Evolutionary conservation across 1,139 yeast genomes (phyloP), one percentile per base, ranked within the genome.

Genomic region (Taphrina populina): DNA sequence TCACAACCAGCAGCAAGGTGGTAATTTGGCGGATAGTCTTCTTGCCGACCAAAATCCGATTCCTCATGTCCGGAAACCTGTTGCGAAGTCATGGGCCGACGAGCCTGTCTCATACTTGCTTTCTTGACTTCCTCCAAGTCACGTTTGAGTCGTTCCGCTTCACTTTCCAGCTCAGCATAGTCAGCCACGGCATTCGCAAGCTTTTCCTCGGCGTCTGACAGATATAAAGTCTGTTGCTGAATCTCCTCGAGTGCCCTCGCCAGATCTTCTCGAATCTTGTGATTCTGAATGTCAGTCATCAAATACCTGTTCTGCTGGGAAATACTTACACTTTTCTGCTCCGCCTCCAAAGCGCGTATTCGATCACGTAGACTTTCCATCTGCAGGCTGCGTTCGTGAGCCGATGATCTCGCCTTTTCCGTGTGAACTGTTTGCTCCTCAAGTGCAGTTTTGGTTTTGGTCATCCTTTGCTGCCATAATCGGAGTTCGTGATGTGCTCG

Each of bases 71-170:
- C n/a, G n/a, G n/a, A n/a, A n/a, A n/a, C n/a, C n/a, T n/a, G n/a
- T 8, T 8, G 29, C 27, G 15, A 21, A 20, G 5, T 21, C 43
- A 23, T 10, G 11, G 11, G 21, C 43, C 5, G 15, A n/a, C 8
- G 43, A 15, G 27, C 7, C n/a, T 10, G 7, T 21, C 43, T 37
- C 43, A 20, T 37, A 29, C 43, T 37, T 11, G 43, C 43, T 37
- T 23, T 37, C 15, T 37, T 37, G 15, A 37, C 17, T 6, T 37
- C 43, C 4, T 37, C 43, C 4, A 37, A 17, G 30, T 37, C 43
- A 8, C 13, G 6, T 37, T 13, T 37, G 15, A 37, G 13, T 37
- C 24, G 29, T 6, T 21, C 19, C 5, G 24, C 24, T 27, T 23
- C 7, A 13, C 13, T 19, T 10, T 37, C 43, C 15, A 23, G 21